Percentiles rank a stretch among this genome's conserved stretches.
phyloP scores from a whole-genome alignment of 805 yeast genomes.

The Teunomyces atbi region DNA sequence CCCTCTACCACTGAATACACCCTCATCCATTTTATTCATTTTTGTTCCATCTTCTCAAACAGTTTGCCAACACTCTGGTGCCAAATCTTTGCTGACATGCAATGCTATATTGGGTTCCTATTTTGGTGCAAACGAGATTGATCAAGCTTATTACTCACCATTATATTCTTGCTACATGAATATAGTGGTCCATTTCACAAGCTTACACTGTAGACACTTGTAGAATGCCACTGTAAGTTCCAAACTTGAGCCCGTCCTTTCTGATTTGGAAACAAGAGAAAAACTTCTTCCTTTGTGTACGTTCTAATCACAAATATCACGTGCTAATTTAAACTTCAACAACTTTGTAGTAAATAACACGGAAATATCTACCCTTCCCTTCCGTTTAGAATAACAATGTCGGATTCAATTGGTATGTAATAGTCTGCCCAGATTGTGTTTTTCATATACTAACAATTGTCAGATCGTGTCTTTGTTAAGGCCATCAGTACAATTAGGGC shows the following conservation, averaged over 20 bases:
- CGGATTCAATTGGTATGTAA: slow-evolving; percentile 48
- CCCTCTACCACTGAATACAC: not conserved
- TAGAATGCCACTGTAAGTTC: not conserved
- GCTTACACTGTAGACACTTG: slow-evolving; percentile 6
- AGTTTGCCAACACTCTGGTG: slow-evolving; percentile 21
- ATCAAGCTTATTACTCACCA: slow-evolving; percentile 18
- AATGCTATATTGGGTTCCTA: slow-evolving; percentile 16
- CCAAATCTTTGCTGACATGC: slow-evolving; percentile 9
- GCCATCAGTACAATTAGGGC: slow-evolving; percentile 79
- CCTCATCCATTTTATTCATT: slow-evolving; percentile 4
- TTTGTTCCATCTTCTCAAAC: not conserved
- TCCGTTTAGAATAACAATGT: slow-evolving; percentile 28
- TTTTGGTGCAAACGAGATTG: slow-evolving; percentile 19
- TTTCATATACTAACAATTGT: slow-evolving; percentile 16
- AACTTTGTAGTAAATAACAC: not conserved
- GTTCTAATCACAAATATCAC: not conserved
- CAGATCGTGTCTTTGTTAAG: slow-evolving; percentile 76
- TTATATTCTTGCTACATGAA: slow-evolving; percentile 13
- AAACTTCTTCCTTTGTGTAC: not conserved
- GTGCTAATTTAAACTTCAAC: not conserved
- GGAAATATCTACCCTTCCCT: not conserved
- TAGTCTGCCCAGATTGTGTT: not conserved
- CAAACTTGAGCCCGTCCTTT: not conserved
- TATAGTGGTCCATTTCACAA: slow-evolving; percentile 13
- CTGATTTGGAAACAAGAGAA: not conserved